A percentile compares a stretch with the other conserved stretches of the same genome.
Conservation (phyloP, 75 land plant species). For the Picea sitchensis region DNA sequence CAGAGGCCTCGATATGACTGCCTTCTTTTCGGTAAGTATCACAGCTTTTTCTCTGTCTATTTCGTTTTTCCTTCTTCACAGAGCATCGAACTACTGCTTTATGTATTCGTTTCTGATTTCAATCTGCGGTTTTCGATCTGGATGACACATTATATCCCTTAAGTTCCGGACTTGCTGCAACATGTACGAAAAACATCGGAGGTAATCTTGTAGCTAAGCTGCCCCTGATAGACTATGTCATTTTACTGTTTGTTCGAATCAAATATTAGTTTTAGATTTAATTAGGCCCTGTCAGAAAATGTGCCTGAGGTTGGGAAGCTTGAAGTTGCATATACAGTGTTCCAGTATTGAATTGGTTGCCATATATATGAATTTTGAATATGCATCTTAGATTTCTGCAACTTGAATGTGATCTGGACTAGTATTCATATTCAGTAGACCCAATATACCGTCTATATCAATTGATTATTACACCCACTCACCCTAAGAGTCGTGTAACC, state of each 20-base stretch:
- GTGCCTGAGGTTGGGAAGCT: no score
- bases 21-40: background rate
- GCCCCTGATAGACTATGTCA: no score
- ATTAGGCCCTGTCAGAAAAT: no score
- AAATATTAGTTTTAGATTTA: no score
- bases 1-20: conserved; percentile 6
- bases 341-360: no score
- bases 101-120: background rate
- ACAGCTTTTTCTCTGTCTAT: background rate
- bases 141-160: conserved; percentile 83
- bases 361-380: no score
- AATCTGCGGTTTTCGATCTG: conserved; percentile 35
- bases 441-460: background rate
- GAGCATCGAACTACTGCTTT: background rate
- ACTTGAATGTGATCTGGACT: no score
- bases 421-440: no score
- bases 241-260: no score
- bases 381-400: no score
- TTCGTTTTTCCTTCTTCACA: background rate
- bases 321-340: no score
- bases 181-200: conserved; percentile 75
- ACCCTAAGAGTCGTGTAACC: background rate
- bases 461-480: background rate
- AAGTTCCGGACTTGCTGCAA: conserved; percentile 57
- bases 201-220: conserved; percentile 22